Evolutionary conservation across 2,329 filamentous ascomycete species (phyloP), one percentile per base, ranked within the genome.

Genomic region (Botryotinia globosa): DNA sequence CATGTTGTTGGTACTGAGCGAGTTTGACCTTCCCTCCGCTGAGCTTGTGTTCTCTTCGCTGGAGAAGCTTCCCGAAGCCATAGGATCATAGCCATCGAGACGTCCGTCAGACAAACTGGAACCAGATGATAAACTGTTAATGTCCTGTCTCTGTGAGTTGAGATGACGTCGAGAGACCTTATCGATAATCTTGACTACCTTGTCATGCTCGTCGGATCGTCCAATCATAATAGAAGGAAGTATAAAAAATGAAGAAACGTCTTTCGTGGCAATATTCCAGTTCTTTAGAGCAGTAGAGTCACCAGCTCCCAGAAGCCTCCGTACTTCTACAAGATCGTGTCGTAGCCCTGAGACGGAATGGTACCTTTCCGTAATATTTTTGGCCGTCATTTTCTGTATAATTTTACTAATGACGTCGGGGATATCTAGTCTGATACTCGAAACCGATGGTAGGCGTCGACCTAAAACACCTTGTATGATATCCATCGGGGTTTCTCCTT

Each of bases 351-450:
- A 94, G 0, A 92, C 92, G 9, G 94, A 97, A 78, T 97, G 92
- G 80, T 98, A 98, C 22, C 95, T 89, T 73, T 98, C 94, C 72
- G 90, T 88, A 65, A 97, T 92, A 74, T 91, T 92, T 82, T 97
- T 97, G 74, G 94, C 90, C 0, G 94, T 97, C 87, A 97, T 97
- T 80, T 94, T 97, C 80, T 95, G 92, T 58, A 98, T 93, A 61
- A 98, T 92, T 45, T 88, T 87, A 1, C 92, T 92, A 59, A 98
- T 85, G 12, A 92, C 91, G 73, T 97, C 93, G 0, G 95, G 95
- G 9, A 97, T 86, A 79, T 98, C 95, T 74, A 94, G 87, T 68
- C 95, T 88, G 62, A 94, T 88, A 5, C 88, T 89, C 5, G 93
- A 93, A 14, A 96, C 90, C 54, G 89, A 89, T 7, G 92, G 90